phyloP scores from a whole-genome alignment of 2,329 filamentous ascomycete genomes.

The Talaromyces sp. region DNA sequence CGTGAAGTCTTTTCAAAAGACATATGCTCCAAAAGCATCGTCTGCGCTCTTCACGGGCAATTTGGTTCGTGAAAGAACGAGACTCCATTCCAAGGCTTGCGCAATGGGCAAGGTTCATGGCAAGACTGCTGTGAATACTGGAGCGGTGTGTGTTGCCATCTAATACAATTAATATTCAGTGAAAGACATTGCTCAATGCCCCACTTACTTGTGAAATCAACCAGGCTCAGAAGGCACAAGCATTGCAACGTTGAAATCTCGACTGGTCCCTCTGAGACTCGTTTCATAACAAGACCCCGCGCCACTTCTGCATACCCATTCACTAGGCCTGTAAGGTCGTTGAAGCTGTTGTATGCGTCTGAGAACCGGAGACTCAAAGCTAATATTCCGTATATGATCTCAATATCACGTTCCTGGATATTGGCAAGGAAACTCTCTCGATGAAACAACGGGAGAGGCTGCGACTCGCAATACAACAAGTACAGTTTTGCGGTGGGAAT shows the following conservation, averaged over 20 bases:
- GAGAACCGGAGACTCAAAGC: slow-evolving; percentile 50
- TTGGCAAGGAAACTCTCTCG: slow-evolving; percentile 44
- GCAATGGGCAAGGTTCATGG: slow-evolving; percentile 50
- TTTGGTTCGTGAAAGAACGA: slow-evolving; percentile 16
- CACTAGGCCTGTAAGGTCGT: slow-evolving; percentile 29
- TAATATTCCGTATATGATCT: slow-evolving; percentile 41
- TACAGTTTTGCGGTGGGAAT: slow-evolving; percentile 47
- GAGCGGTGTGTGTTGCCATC: slow-evolving; percentile 52
- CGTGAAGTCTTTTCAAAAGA: slow-evolving; percentile 49
- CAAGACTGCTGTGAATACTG: slow-evolving; percentile 49
- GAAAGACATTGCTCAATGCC: neutral
- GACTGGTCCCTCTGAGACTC: slow-evolving; percentile 42
- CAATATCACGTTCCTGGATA: slow-evolving; percentile 42
- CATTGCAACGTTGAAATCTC: slow-evolving; percentile 49
- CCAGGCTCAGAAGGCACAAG: slow-evolving; percentile 44
- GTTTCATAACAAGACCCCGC: slow-evolving; percentile 42
- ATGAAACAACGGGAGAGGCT: slow-evolving; percentile 54
- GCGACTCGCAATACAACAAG: slow-evolving; percentile 53
- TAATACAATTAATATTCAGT: slow-evolving; percentile 17
- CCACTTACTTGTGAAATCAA: slow-evolving; percentile 46
- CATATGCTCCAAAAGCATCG: slow-evolving; percentile 50
- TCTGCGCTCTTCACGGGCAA: slow-evolving; percentile 36
- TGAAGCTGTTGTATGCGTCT: slow-evolving; percentile 25
- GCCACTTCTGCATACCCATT: slow-evolving; percentile 43
- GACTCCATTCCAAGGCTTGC: slow-evolving; percentile 48